Conservation (phyloP, 192 early-diverging fungal genomes). For the Backusella tuberculispora region DNA sequence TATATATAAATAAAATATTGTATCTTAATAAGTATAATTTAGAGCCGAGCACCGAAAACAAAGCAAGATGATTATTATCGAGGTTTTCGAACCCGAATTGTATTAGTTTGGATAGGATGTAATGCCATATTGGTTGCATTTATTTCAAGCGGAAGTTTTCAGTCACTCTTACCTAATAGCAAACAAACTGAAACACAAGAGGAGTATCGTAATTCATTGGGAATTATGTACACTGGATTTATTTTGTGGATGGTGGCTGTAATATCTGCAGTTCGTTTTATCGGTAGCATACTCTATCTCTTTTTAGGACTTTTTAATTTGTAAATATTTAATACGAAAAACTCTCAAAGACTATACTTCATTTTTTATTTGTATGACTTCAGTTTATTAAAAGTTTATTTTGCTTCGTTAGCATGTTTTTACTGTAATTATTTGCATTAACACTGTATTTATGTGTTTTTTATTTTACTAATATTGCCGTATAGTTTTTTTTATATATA, state of each 20-base stretch:
- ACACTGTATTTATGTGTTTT: background rate
- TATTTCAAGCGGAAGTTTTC: conserved; percentile 52
- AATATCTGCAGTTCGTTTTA: conserved; percentile 75
- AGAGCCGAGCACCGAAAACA: conserved; percentile 47
- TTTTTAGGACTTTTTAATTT: conserved; percentile 42
- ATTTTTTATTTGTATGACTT: background rate
- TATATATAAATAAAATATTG: background rate
- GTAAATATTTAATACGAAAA: conserved; percentile 2
- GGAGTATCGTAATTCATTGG: conserved; percentile 22
- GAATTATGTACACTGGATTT: conserved; percentile 74
- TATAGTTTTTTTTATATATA: too few relatives aligned
- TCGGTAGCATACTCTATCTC: conserved; percentile 76
- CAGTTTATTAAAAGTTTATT: background rate
- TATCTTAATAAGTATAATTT: background rate
- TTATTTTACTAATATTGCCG: too few relatives aligned
- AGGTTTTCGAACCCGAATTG: conserved; percentile 72
- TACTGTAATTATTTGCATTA: background rate
- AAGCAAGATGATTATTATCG: conserved; percentile 78
- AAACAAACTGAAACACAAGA: conserved; percentile 10
- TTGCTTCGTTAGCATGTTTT: background rate
- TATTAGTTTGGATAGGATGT: conserved; percentile 75
- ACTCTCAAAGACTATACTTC: too few relatives aligned
- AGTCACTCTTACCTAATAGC: conserved; percentile 23
- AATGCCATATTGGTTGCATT: conserved; percentile 68
- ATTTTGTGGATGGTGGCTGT: conserved; percentile 86